Percentiles rank a stretch among this genome's conserved stretches.
Conservation (phyloP, 1,139 yeast genomes). For the Saccharomycopsis hybrid region DNA sequence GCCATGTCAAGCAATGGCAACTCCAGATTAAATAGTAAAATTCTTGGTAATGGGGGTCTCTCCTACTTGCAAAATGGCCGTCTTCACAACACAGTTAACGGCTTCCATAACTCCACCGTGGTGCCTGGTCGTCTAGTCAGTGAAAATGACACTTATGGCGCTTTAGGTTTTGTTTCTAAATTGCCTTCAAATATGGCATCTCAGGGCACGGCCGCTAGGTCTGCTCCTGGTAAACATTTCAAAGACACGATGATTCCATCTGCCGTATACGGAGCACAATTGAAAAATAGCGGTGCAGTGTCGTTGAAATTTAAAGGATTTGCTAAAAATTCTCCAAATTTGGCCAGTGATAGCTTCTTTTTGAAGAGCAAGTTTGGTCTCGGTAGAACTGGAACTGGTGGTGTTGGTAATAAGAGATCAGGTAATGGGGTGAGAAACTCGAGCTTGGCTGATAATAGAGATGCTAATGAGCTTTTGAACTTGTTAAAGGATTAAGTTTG, state of each 20-base stretch:
- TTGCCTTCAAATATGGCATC: conserved; percentile 23
- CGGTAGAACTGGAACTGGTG: neutral
- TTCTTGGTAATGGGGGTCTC: conserved; percentile 69
- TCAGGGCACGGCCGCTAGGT: conserved; percentile 21
- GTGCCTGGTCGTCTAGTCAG: conserved; percentile 62
- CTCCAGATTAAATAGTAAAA: conserved; percentile 27
- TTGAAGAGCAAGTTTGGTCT: neutral
- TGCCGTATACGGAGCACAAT: conserved; percentile 20
- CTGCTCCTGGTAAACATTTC: conserved; percentile 19
- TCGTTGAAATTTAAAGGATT: conserved; percentile 9
- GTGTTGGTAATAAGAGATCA: neutral
- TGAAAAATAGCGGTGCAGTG: conserved; percentile 23
- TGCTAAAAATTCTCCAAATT: conserved; percentile 1
- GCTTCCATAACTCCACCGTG: conserved; percentile 50
- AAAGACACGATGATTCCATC: conserved; percentile 25
- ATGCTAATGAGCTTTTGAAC: neutral
- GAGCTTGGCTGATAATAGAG: too few species aligned
- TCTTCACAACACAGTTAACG: conserved; percentile 68
- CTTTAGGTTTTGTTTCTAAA: conserved; percentile 64
- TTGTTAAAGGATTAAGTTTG: neutral
- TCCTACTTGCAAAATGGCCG: conserved; percentile 69
- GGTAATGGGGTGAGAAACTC: neutral
- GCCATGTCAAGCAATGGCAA: conserved; percentile 27
- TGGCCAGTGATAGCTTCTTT: conserved; percentile 1
- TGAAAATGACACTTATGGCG: conserved; percentile 48